Evolutionary conservation across 306 rosid species (phyloP).

Genomic region (Vigna mungo): DNA sequence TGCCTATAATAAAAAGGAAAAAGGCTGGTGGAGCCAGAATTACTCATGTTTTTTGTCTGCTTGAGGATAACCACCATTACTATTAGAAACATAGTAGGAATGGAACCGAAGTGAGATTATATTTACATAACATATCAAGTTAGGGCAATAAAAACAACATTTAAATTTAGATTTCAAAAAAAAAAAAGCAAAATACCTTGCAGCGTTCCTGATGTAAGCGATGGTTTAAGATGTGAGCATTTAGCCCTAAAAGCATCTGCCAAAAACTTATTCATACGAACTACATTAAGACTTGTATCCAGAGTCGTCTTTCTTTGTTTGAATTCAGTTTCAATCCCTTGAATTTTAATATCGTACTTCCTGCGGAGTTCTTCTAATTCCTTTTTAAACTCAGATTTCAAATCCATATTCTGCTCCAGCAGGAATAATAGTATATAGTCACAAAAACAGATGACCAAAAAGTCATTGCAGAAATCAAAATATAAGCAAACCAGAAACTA

Average conservation of each 20-base stretch:
- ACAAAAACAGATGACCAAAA: conserved; percentile 32
- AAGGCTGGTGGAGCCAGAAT: conserved; percentile 5
- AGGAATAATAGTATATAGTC: conserved; percentile 35
- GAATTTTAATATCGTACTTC: conserved; percentile 64
- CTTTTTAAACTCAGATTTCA: conserved; percentile 71
- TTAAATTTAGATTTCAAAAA: conserved; percentile 10
- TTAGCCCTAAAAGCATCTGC: conserved; percentile 81
- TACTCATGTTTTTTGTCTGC: not conserved
- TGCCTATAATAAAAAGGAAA: conserved; percentile 2
- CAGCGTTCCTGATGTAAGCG: conserved; percentile 51
- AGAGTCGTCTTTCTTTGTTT: conserved; percentile 52
- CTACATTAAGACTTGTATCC: conserved; percentile 53
- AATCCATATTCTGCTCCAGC: conserved; percentile 66
- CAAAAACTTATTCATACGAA: conserved; percentile 63
- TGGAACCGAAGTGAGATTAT: not conserved
- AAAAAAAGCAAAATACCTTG: conserved; percentile 59
- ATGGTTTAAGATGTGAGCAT: conserved; percentile 57
- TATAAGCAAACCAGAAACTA: conserved; percentile 46
- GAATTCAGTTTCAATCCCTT: conserved; percentile 59
- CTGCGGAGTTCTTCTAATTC: conserved; percentile 68
- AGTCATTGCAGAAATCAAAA: conserved; percentile 23
- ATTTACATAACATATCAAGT: conserved; percentile 1
- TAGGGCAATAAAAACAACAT: conserved; percentile 30
- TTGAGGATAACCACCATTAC: conserved; percentile 2
- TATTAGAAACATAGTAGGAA: conserved; percentile 7